Evolutionary conservation across 2,329 filamentous ascomycete genomes (phyloP), one percentile per base, ranked within the genome.

Genomic region (Penicillium brevicompactum): DNA sequence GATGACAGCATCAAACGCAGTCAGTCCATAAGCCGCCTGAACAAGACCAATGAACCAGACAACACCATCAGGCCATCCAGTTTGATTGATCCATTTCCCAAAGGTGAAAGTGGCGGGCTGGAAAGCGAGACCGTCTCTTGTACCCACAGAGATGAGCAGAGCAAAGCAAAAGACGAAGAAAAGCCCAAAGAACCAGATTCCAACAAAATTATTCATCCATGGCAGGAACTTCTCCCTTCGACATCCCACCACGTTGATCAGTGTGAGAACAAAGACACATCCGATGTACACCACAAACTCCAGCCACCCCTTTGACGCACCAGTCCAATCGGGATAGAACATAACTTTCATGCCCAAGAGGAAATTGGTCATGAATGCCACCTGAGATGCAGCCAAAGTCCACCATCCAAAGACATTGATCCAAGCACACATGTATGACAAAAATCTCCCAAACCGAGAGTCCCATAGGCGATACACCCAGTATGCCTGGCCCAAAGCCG

Each of bases 351-450:
- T 81, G 5, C 79, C 77, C 6, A 85, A 70, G 50, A 84, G 72
- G 46, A 85, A 83, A 60, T 83, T 76, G 5, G 80, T 79, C 81
- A 84, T 84, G 63, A 85, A 84, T 8, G 81, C 82, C 21, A 80
- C 75, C 57, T 82, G 79, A 1, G 80, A 83, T 0, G 82, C 82
- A 0, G 79, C 79, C 43, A 85, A 66, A 0, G 81, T 80, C 76
- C 81, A 83, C 82, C 82, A 85, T 4, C 82, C 82, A 56, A 84
- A 84, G 0, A 79, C 82, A 67, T 84, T 84, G 63, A 84, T 82
- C 81, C 81, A 84, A 3, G 82, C 82, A 58, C 80, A 83, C 66
- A 84, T 75, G 62, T 84, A 84, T 1, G 80, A 82, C 5, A 69
- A 60, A 58, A 84, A 81, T 1, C 82, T 75, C 1, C 81, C 82